A percentile compares a stretch with the other conserved stretches of the same genome.
phyloP scores from a whole-genome alignment of 805 yeast species.

The Cyberlindnera euphorbiae region DNA sequence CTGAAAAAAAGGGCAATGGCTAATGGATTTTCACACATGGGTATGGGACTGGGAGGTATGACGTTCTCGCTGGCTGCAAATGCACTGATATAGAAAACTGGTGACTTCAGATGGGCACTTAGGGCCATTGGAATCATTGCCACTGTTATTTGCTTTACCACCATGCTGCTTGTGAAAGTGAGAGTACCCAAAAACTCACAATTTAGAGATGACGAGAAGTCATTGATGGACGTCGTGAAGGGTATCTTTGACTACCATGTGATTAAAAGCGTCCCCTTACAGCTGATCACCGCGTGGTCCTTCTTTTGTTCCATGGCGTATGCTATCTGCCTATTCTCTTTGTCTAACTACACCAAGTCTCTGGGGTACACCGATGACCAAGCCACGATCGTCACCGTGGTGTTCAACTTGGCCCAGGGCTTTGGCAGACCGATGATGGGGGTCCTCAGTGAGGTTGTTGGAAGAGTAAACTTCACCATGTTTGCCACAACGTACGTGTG shows the following conservation, averaged over 20 bases:
- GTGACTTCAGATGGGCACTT: conserved; percentile 43
- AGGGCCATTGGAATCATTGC: conserved; percentile 40
- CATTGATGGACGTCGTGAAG: conserved; percentile 21
- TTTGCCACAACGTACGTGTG: conserved; percentile 31
- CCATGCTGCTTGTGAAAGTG: conserved; percentile 41
- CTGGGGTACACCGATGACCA: conserved; percentile 41
- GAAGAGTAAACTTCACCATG: conserved; percentile 43
- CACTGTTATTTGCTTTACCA: conserved; percentile 33
- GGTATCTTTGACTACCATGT: conserved; percentile 33
- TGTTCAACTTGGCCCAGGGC: conserved; percentile 41
- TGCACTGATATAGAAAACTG: conserved; percentile 36
- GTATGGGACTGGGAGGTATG: conserved; percentile 52
- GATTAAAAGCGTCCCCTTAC: conserved; percentile 29
- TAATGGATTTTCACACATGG: conserved; percentile 44
- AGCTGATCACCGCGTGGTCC: conserved; percentile 34
- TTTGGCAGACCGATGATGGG: conserved; percentile 49
- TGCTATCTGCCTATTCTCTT: conserved; percentile 39
- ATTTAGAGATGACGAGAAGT: conserved; percentile 14
- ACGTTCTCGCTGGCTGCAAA: conserved; percentile 37
- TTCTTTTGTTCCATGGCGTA: conserved; percentile 36
- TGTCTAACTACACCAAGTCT: conserved; percentile 42
- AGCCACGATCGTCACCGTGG: conserved; percentile 42
- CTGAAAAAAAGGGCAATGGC: conserved; percentile 43
- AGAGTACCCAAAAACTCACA: conserved; percentile 31
- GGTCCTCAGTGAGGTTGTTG: conserved; percentile 37